Evolutionary conservation across 139 green algal species (phyloP).

Genomic region (Chlamydomonas applanata): DNA sequence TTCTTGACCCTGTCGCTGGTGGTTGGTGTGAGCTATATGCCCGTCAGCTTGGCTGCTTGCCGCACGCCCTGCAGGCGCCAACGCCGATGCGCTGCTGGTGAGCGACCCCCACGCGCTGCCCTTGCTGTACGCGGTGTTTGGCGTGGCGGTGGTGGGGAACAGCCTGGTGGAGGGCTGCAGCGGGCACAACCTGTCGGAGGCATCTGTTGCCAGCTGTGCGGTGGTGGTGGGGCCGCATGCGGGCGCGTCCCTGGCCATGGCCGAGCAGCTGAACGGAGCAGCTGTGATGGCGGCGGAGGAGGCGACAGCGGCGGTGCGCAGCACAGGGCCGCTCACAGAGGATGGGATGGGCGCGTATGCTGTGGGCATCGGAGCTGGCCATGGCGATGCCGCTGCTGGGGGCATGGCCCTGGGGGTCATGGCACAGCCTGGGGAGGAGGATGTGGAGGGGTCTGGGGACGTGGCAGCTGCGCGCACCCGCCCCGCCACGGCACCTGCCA

Average conservation of each 20-base stretch:
- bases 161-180: constrained; percentile 35
- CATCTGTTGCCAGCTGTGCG: constrained; percentile 55
- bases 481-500: too few species aligned
- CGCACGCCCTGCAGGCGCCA: constrained; percentile 2
- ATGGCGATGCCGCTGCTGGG: too few species aligned
- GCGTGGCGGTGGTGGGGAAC: constrained; percentile 41
- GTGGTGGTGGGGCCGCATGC: constrained; percentile 54
- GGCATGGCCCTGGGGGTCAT: too few species aligned
- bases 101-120: constrained; percentile 37
- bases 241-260: constrained; percentile 40
- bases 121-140: constrained; percentile 38
- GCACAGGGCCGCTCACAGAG: constrained; percentile 1
- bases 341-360: too few species aligned
- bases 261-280: constrained; percentile 57
- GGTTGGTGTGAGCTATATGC: too few species aligned
- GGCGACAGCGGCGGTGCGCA: constrained; percentile 32
- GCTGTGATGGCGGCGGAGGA: constrained; percentile 42
- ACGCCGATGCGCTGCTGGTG: constrained; percentile 51
- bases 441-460: too few species aligned
- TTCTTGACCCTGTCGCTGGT: not conserved
- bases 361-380: too few species aligned
- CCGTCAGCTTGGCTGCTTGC: too few species aligned
- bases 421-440: too few species aligned
- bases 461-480: too few species aligned
- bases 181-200: constrained; percentile 47